These are phyloP conservation scores for Dothistroma septosporum DNA, from an alignment of 2,329 filamentous ascomycete species.

Conservation along the genomic window DNA sequence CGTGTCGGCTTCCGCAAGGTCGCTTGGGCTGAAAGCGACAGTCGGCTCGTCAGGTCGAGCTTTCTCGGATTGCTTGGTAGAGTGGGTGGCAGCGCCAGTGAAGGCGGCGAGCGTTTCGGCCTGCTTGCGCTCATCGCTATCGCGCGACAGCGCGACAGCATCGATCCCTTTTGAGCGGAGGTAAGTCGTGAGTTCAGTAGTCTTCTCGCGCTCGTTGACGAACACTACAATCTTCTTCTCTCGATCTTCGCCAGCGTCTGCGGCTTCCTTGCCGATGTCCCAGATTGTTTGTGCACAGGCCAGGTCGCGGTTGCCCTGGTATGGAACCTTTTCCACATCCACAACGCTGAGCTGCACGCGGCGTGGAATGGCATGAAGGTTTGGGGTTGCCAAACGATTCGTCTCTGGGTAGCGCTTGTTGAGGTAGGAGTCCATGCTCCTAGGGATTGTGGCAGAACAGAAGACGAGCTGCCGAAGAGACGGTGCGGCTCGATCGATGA, in stretches of 20 bases:
- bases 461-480: conserved; percentile 82
- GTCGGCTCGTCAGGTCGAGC: background rate
- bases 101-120: conserved; percentile 74
- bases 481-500: conserved; percentile 76
- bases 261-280: conserved; percentile 76
- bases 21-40: conserved; percentile 9
- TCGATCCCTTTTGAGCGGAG: conserved; percentile 82
- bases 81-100: conserved; percentile 43
- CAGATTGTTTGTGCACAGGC: conserved; percentile 95
- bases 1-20: conserved; percentile 5
- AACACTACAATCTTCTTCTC: conserved; percentile 89
- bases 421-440: conserved; percentile 81
- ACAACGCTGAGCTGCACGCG: conserved; percentile 91
- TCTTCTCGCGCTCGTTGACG: conserved; percentile 91
- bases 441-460: conserved; percentile 93
- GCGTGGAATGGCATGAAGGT: conserved; percentile 90
- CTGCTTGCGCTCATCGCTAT: conserved; percentile 73
- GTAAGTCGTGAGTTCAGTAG: conserved; percentile 73
- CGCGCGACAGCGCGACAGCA: conserved; percentile 77
- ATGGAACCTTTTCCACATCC: conserved; percentile 87
- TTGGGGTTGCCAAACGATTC: conserved; percentile 83
- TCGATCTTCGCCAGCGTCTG: conserved; percentile 54
- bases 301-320: conserved; percentile 85
- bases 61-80: conserved; percentile 5
- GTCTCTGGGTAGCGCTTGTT: conserved; percentile 77